Percentiles rank a stretch among this genome's conserved stretches.
phyloP scores from a whole-genome alignment of 495 filamentous ascomycete species.

The Talaromyces trachyspermus region DNA sequence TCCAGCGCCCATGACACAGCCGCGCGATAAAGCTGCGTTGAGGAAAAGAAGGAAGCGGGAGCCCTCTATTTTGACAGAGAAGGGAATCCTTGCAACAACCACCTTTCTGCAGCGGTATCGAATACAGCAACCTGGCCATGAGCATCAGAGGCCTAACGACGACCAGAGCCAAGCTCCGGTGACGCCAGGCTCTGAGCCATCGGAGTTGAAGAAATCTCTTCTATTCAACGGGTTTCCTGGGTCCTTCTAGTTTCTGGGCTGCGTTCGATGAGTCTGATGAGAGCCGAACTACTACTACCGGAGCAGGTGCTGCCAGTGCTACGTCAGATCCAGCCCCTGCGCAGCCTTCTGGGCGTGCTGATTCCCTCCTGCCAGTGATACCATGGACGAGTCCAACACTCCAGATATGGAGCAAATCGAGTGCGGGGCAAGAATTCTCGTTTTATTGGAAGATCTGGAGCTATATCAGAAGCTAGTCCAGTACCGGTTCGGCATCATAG shows the following conservation, averaged over 20 bases:
- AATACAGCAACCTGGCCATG: not conserved
- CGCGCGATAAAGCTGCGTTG: not conserved
- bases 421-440: conserved; percentile 4
- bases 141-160: not conserved
- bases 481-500: not conserved
- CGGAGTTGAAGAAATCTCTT: not conserved
- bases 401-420: conserved; percentile 4
- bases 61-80: not conserved
- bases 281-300: not conserved
- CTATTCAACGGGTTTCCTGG: not conserved
- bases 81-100: not conserved
- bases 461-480: conserved; percentile 4
- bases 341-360: not conserved
- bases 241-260: conserved; percentile 5
- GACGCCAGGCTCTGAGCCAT: not conserved
- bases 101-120: conserved; percentile 5
- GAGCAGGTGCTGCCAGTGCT: not conserved
- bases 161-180: not conserved
- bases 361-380: not conserved
- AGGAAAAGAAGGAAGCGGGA: not conserved
- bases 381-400: not conserved
- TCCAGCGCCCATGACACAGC: conserved; percentile 6
- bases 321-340: not conserved
- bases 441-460: not conserved
- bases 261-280: conserved; percentile 3